Base-by-base conservation (phyloP, 164 flowering plant genomes). In the Hamamelis virginiana region DNA sequence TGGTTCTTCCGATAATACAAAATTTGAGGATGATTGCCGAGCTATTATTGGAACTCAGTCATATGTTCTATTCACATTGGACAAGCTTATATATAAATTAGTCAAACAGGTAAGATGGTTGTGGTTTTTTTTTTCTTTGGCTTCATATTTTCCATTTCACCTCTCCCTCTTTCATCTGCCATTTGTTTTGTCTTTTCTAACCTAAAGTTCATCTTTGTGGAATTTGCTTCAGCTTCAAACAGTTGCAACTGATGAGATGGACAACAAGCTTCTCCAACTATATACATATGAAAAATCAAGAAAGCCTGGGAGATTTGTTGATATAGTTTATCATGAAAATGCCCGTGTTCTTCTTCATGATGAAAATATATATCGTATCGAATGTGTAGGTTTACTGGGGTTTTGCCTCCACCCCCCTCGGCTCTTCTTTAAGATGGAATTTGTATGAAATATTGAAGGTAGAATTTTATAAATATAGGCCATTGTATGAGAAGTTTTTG, bases 1-100 rank as follows among this genome's bases (percentile, higher is more conserved):
- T 81, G 99, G 99, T 18, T 82, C 97, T 65, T 85, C 88, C 79
- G 99, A 95, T 70, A 95, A 91, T 76, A 77, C 94, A 27, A 91
- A 88, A 74, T 96, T 91, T 71, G 99, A 96, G 82, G 98, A 93
- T 84, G 97, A 96, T 61, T 96, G 97, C 72, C 88, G 99, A 28
- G 90, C 97, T 58, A 82, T 88, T 44, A 87, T 92, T 65, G 99
- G 99, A 65, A 84, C 96, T 63, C 97, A 93, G 73, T 96, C 99
- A 25, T 96, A 96, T 75, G 80, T 96, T 72, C 83, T 96, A 21
- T 96, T 93, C 75, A 96, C 99, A 15, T 76, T 96, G 67, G 99
- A 91, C 84, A 96, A 93, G 77, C 84, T 96, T 79, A 87, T 96
- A 45, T 89, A 76, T 78, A 91, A 90, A 79, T 80, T 96, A 60